Evolutionary conservation across 2,329 filamentous ascomycete genomes (phyloP).

Genomic region (Diaporthe eres): DNA sequence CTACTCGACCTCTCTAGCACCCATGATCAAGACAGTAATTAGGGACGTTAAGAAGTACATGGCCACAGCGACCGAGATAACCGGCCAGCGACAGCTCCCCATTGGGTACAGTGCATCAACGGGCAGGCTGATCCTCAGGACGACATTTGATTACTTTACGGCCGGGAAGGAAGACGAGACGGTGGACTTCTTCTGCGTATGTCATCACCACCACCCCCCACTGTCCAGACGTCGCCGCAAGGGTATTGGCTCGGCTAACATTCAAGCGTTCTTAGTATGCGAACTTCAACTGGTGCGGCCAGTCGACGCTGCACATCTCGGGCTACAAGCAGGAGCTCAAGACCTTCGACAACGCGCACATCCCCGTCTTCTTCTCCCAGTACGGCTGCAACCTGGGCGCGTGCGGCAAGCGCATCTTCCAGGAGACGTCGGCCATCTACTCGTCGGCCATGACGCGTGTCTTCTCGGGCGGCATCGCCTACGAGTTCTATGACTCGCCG

Average conservation of each 20-base stretch:
- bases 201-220: background rate
- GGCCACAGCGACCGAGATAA: slow-evolving; percentile 30
- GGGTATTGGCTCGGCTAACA: background rate
- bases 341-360: slow-evolving; percentile 66
- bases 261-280: slow-evolving; percentile 54
- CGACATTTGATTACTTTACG: slow-evolving; percentile 41
- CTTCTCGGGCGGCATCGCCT: slow-evolving; percentile 72
- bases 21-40: slow-evolving; percentile 45
- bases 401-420: slow-evolving; percentile 65
- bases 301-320: slow-evolving; percentile 64
- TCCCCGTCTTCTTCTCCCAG: slow-evolving; percentile 77
- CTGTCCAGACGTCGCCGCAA: too few relatives aligned
- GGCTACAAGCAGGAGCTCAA: slow-evolving; percentile 59
- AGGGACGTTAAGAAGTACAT: slow-evolving; percentile 50
- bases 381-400: slow-evolving; percentile 66
- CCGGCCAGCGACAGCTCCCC: slow-evolving; percentile 38
- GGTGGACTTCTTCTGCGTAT: slow-evolving; percentile 42
- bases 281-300: slow-evolving; percentile 71
- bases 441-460: slow-evolving; percentile 66
- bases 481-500: slow-evolving; percentile 71
- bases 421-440: slow-evolving; percentile 71
- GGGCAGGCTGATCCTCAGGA: slow-evolving; percentile 35
- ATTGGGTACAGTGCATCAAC: slow-evolving; percentile 41
- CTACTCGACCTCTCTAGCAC: slow-evolving; percentile 39
- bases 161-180: slow-evolving; percentile 39